Evolutionary conservation across 441 rosid species (phyloP).

Genomic region (Sinapis alba): DNA sequence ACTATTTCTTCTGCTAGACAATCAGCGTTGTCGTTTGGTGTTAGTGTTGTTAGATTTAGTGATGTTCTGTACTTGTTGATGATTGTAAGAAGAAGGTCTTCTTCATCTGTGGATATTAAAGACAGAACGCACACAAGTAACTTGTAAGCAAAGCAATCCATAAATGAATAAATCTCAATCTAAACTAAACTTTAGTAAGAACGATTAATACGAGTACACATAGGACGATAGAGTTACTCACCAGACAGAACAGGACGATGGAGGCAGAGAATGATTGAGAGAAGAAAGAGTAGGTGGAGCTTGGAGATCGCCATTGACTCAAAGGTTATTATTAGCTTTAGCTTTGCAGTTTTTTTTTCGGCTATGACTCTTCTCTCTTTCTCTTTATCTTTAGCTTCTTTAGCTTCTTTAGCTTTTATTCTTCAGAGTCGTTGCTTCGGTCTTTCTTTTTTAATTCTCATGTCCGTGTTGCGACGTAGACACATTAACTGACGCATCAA

Average conservation of each 20-base stretch:
- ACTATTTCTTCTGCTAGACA: constrained; percentile 82
- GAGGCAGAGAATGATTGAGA: constrained; percentile 27
- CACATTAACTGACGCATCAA: background rate
- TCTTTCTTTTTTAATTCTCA: background rate
- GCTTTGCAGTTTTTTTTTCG: background rate
- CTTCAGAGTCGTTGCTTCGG: background rate
- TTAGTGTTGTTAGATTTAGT: constrained; percentile 57
- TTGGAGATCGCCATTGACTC: constrained; percentile 35
- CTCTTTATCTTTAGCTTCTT: background rate
- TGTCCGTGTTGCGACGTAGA: background rate
- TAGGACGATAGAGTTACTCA: background rate
- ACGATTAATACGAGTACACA: background rate
- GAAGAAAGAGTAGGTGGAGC: constrained; percentile 23
- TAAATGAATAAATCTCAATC: background rate
- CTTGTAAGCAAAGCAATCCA: background rate
- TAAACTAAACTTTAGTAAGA: background rate
- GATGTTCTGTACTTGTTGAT: constrained; percentile 67
- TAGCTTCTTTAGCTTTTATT: background rate
- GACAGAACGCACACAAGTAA: background rate
- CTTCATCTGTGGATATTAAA: constrained; percentile 54
- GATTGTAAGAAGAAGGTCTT: constrained; percentile 60
- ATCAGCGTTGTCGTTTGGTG: constrained; percentile 68
- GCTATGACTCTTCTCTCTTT: background rate
- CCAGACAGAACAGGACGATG: constrained; percentile 35
- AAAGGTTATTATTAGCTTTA: background rate